Evolutionary conservation across 352 stramenopile genomes (phyloP).

Genomic region (Phytopythium mirpurense): DNA sequence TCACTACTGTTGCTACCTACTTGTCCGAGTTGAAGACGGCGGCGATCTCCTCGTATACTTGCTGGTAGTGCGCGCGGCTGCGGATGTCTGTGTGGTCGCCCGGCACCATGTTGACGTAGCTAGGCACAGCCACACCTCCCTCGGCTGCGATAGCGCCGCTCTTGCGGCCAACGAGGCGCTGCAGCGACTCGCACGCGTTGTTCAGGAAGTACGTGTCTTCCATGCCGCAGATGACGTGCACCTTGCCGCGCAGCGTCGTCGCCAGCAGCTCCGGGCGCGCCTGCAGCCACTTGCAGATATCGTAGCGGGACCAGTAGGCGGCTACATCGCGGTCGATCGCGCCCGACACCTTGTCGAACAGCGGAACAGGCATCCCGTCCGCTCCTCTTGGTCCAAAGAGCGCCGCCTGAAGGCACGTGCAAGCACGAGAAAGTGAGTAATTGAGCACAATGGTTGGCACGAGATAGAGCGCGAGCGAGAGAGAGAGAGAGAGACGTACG

Average conservation of each 20-base stretch:
- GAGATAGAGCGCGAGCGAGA: not conserved
- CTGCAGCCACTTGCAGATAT: slow-evolving; percentile 56
- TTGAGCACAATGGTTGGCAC: not conserved
- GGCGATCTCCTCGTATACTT: slow-evolving; percentile 64
- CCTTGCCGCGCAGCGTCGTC: slow-evolving; percentile 42
- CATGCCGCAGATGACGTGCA: slow-evolving; percentile 66
- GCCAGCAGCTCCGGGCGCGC: slow-evolving; percentile 30
- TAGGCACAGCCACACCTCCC: slow-evolving; percentile 27
- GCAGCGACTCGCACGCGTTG: slow-evolving; percentile 52
- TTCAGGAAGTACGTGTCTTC: slow-evolving; percentile 82
- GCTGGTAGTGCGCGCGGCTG: slow-evolving; percentile 53
- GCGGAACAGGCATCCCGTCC: slow-evolving; percentile 45
- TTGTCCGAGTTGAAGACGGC: slow-evolving; percentile 19
- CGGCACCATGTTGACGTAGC: slow-evolving; percentile 64
- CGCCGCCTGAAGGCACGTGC: slow-evolving; percentile 30
- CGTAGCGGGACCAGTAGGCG: slow-evolving; percentile 52
- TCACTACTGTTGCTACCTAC: no score
- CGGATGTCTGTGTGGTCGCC: slow-evolving; percentile 72
- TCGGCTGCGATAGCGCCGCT: slow-evolving; percentile 2
- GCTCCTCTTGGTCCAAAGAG: slow-evolving; percentile 53
- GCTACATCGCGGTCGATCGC: slow-evolving; percentile 57
- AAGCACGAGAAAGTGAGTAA: no score
- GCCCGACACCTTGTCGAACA: slow-evolving; percentile 73
- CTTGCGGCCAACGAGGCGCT: slow-evolving; percentile 37
- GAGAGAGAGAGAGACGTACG: slow-evolving; percentile 29